Base-by-base conservation (phyloP, 768 basidiomycete genomes). In the Lactifluus piperatus region DNA sequence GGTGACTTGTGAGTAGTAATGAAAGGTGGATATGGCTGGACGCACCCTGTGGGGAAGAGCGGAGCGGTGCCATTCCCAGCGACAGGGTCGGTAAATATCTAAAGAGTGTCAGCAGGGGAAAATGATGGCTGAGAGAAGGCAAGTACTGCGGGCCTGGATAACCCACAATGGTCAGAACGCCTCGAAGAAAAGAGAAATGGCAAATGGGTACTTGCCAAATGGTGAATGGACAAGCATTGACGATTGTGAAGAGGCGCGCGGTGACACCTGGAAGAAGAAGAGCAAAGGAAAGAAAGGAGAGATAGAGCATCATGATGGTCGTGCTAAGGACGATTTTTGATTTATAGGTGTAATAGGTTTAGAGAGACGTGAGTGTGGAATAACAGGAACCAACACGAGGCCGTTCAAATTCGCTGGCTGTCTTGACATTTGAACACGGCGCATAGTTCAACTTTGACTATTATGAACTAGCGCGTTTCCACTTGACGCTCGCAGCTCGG, bases 61-160 rank as follows among this genome's bases (percentile, higher is more conserved):
- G 63, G 63, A 0, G 43, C 43, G 10, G 43, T 44, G 43, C 43
- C 49, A 22, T 52, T 58, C 11, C 22, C 29, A 3, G 29, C 56
- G 5, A 34, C 49, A 22, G n/a, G 63, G 52, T 62, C 52, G 30
- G 63, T 64, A 26, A 26, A 64, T 18, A 58, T 62, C 63, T 64
- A n/a, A 14, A 20, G 7, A 8, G 9, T 4, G 3, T 30, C 32
- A 53, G 4, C 32, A 37, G 3, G 36, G 9, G 27, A 4, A 3
- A 20, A 4, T 2, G 2, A 1, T 1, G 4, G 26, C 2, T 26
- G 22, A 18, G n/a, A 20, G 9, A 8, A 11, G 29, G 9, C 7
- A 56, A 59, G 11, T 41, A 63, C 62, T 37, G 62, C 62, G 26
- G 62, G 62, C 62, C 62, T 63, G 24, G 3, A 32, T 27, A 6